phyloP scores from a whole-genome alignment of 2,329 filamentous ascomycete genomes.

The Monosporascus sp. region DNA sequence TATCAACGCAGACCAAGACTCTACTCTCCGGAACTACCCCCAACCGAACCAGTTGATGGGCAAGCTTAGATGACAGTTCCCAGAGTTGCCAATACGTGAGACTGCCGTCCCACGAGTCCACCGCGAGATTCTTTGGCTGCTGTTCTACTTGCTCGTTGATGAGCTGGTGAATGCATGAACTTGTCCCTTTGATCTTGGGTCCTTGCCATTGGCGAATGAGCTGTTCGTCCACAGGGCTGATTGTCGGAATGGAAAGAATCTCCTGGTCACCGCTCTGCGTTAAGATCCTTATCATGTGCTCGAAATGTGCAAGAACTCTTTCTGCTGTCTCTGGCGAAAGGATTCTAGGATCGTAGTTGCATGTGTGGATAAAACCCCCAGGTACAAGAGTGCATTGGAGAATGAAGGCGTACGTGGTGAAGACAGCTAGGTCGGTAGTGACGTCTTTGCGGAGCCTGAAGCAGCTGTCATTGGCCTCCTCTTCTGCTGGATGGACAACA shows the following conservation, averaged over 20 bases:
- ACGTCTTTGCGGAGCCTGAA: neutral
- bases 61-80: neutral
- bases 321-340: neutral
- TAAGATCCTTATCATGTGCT: neutral
- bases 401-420: neutral
- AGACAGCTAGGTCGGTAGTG: neutral
- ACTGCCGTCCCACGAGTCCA: neutral
- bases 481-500: neutral
- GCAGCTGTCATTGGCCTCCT: neutral
- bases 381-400: neutral
- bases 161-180: neutral
- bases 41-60: neutral
- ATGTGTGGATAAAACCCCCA: neutral
- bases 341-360: neutral
- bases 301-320: neutral
- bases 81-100: neutral
- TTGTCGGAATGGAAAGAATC: neutral
- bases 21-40: neutral
- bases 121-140: neutral
- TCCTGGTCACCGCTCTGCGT: neutral
- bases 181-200: neutral
- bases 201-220: neutral
- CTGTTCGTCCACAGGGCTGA: neutral
- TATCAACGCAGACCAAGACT: neutral
- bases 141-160: neutral